Conservation (phyloP, 1,284 basidiomycete genomes). For the Cutaneotrichosporon arboriforme region DNA sequence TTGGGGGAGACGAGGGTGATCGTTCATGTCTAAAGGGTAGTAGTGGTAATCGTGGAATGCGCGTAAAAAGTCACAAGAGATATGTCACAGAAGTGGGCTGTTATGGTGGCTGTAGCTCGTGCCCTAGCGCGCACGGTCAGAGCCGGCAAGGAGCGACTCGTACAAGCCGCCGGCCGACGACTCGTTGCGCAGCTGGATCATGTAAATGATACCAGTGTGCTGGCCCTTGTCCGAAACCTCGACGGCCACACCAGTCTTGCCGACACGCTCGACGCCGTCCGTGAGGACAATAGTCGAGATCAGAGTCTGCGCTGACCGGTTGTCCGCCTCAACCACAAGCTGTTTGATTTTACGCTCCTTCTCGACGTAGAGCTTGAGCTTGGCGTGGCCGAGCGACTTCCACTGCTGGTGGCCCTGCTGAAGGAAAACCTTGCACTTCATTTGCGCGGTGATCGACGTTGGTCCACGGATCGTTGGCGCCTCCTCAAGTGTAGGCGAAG, state of each 20-base stretch:
- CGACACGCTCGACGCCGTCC: constrained; percentile 95
- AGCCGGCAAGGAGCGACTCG: constrained; percentile 78
- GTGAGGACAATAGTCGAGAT: constrained; percentile 94
- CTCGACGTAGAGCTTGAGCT: constrained; percentile 74
- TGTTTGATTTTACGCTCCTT: constrained; percentile 84
- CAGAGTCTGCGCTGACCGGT: constrained; percentile 64
- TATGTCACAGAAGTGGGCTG: no score
- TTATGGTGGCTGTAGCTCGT: no score
- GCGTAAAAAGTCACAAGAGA: no score
- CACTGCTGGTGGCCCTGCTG: constrained; percentile 94
- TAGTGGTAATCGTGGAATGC: no score
- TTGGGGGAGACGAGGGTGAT: no score
- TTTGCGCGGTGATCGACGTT: constrained; percentile 74
- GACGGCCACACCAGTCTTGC: constrained; percentile 93
- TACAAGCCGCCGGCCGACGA: constrained; percentile 77
- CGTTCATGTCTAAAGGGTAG: no score
- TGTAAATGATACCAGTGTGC: constrained; percentile 94
- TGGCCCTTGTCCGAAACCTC: constrained; percentile 85
- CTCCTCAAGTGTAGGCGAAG: constrained; percentile 51
- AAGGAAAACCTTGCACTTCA: constrained; percentile 98
- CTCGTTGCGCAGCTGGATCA: constrained; percentile 92
- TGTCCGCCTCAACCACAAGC: constrained; percentile 87
- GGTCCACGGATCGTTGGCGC: constrained; percentile 57
- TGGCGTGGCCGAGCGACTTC: constrained; percentile 87
- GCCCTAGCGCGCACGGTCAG: constrained; percentile 56